Evolutionary conservation across 2,329 filamentous ascomycete species (phyloP), one percentile per base, ranked within the genome.

Genomic region (Capronia americana): DNA sequence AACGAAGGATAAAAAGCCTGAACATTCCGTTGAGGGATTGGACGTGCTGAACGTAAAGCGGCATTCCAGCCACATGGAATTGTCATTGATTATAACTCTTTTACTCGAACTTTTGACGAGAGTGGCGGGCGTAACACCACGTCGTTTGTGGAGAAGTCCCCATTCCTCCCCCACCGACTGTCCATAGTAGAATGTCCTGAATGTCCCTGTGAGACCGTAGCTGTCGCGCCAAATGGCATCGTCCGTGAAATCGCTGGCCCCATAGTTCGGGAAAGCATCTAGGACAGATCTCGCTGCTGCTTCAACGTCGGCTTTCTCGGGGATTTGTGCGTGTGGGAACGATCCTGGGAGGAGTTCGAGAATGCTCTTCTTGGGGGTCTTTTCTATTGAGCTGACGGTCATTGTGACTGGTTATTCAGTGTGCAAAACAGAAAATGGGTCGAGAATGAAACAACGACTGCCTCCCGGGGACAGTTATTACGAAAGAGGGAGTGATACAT

Each of bases 151-250:
- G 26, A 50, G 14, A 23, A 32, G 24, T 57, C 65, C 70, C 71
- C 69, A 74, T 20, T 66, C 69, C 7, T 63, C 50, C 11, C 60
- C 24, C 11, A 74, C 67, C 14, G 38, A 46, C n/a, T 57, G 28
- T 6, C 66, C 59, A 12, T 58, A 61, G 32, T 71, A 69, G 53
- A 73, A 70, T 6, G 69, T 74, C 38, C 73, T 64, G 14, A 71
- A 30, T 3, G 69, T 72, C 14, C 73, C 72, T 4, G 67, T 74
- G 34, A 74, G 34, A 11, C 63, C 69, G 55, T 68, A 73, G n/a
- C 61, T 57, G 55, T 74, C 73, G 4, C 70, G 64, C 72, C 72
- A 74, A 4, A 74, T 30, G 10, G 71, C 61, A 53, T 63, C 54
- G n/a, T 23, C 10, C 6, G 44, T 8, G 34, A 63, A 63, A 30